Base-by-base conservation (phyloP, 495 filamentous ascomycete species). In the Lasiosphaeria ovina region DNA sequence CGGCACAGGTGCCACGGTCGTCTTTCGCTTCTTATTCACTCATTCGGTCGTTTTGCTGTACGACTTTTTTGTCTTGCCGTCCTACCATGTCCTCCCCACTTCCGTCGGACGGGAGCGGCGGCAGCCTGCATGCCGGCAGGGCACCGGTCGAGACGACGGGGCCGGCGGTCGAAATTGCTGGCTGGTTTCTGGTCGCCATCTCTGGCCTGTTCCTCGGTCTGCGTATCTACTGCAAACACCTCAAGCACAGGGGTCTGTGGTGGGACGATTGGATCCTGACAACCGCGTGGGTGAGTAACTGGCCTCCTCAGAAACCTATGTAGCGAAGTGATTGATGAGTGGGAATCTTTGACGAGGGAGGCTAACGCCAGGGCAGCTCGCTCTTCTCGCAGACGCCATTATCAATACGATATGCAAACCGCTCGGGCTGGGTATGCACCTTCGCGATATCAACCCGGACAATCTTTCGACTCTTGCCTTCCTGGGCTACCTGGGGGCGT, bases 221-320 rank as follows among this genome's bases (percentile, higher is more conserved):
- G 1, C 65, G 72, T 10, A 40, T 75, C 12, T 75, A 69, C 59
- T 68, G 70, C 62, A 75, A 75, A 60, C 45, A 54, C 11, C 51
- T 65, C 7, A 62, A 59, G 35, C 55, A 61, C 24, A 42, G 66
- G 35, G 61, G 57, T 0, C 53, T 75, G 10, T 75, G 71, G 71
- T 71, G 62, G 62, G 71, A 72, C 34, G 72, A 74, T 45, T 51
- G 66, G 42, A 16, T 71, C 44, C 59, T 73, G 7, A 5, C 71
- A 17, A 51, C 45, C 5, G 34, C 66, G 3, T 73, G 70, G 70
- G 68, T 69, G 58, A 51, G 65, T 62, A n/a, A 33, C 6, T n/a
- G 14, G 35, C 38, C 12, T n/a, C 17, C 17, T 35, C 31, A 35
- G 52, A 3, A 58, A 40, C 24, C 14, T 50, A 9, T 14, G 40